phyloP scores from a whole-genome alignment of 2,329 filamentous ascomycete species.

The Coleophoma cylindrospora region DNA sequence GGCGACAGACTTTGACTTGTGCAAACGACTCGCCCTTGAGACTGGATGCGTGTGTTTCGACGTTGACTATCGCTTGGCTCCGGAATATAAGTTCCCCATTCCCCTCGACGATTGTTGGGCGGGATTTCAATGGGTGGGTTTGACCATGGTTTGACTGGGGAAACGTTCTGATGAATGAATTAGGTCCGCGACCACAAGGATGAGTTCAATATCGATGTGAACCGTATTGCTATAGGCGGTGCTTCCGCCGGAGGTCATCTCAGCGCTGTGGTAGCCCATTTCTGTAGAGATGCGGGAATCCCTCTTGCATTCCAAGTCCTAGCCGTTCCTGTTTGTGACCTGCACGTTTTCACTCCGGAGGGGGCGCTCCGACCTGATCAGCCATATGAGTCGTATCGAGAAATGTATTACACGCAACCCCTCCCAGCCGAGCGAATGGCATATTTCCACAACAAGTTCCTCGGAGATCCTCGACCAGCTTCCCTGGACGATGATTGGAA shows the following conservation, averaged over 20 bases:
- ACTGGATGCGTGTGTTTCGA: conserved; percentile 36
- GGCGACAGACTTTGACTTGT: conserved; percentile 31
- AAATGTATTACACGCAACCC: conserved; percentile 9
- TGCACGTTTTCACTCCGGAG: conserved; percentile 3
- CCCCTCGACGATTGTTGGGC: conserved; percentile 39
- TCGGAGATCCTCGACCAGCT: conserved; percentile 5
- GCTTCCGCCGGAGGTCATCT: conserved; percentile 14
- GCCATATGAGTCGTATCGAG: conserved; percentile 12
- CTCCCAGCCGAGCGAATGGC: conserved; percentile 12
- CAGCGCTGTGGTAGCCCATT: conserved; percentile 11
- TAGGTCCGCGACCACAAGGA: conserved; percentile 1
- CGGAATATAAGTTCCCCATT: conserved; percentile 39
- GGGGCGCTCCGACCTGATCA: neutral
- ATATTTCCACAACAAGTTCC: conserved; percentile 11
- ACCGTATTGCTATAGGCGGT: conserved; percentile 13
- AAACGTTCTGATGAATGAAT: neutral
- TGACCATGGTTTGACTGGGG: neutral
- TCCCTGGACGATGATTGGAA: conserved; percentile 9
- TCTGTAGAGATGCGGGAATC: conserved; percentile 11
- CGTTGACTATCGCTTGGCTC: conserved; percentile 37
- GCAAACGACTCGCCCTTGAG: conserved; percentile 32
- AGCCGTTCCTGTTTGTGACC: conserved; percentile 10
- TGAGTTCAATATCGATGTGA: conserved; percentile 13
- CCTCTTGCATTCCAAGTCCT: conserved; percentile 14
- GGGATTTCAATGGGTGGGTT: conserved; percentile 33